phyloP scores from a whole-genome alignment of 2,329 filamentous ascomycete species.

The Pseudopyrenochaeta lycopersici region DNA sequence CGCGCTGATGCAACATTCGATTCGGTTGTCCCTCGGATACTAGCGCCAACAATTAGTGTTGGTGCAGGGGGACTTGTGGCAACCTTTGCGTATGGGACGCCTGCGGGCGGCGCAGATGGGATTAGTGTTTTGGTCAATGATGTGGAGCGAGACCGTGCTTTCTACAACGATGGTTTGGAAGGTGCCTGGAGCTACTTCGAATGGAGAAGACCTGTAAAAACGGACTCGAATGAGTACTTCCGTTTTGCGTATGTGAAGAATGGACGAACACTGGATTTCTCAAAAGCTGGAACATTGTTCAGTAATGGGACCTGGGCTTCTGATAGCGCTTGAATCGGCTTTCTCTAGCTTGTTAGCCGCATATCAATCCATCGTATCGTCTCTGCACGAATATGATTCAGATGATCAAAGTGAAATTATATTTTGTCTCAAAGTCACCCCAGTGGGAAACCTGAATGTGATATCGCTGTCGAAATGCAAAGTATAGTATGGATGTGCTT shows the following conservation, averaged over 20 bases:
- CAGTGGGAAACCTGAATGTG: too few species aligned
- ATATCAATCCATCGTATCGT: too few species aligned
- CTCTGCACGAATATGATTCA: too few species aligned
- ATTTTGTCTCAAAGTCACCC: too few species aligned
- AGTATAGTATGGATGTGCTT: too few species aligned
- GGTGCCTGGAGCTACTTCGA: constrained; percentile 19
- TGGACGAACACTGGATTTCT: constrained; percentile 43
- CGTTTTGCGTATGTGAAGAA: constrained; percentile 44
- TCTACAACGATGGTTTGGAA: constrained; percentile 28
- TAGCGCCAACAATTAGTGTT: constrained; percentile 24
- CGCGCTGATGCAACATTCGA: constrained; percentile 62
- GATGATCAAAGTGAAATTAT: too few species aligned
- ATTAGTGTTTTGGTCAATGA: constrained; percentile 85
- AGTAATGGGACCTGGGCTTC: constrained; percentile 45
- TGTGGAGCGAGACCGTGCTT: constrained; percentile 69
- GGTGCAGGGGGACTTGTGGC: constrained; percentile 58
- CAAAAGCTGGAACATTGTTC: constrained; percentile 34
- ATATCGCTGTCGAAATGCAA: too few species aligned
- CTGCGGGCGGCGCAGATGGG: constrained; percentile 67
- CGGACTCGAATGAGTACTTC: constrained; percentile 43
- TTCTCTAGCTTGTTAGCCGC: not conserved
- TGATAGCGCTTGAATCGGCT: not conserved
- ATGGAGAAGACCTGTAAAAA: constrained; percentile 53
- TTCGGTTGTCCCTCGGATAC: constrained; percentile 65
- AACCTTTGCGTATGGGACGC: constrained; percentile 66